phyloP scores from a whole-genome alignment of 495 filamentous ascomycete genomes.

The Aspergillus coremiiformis region DNA sequence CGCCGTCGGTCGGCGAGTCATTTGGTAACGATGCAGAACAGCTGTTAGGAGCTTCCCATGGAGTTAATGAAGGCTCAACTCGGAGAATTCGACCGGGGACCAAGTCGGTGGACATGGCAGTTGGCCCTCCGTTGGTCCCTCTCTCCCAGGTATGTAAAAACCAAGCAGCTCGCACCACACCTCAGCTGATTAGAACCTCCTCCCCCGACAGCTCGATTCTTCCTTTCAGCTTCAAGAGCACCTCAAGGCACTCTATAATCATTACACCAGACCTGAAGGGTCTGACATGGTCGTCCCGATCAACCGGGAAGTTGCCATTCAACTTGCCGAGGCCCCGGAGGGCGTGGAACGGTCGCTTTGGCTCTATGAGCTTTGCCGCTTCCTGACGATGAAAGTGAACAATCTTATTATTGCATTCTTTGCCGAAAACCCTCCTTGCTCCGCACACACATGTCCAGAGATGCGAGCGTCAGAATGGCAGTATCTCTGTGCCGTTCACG shows the following conservation, averaged over 20 bases:
- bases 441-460: slow-evolving; percentile 79
- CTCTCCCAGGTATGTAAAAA: slow-evolving; percentile 63
- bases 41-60: slow-evolving; percentile 38
- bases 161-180: not conserved
- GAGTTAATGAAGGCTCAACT: slow-evolving; percentile 56
- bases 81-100: slow-evolving; percentile 90
- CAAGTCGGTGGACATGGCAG: slow-evolving; percentile 80
- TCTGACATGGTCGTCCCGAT: slow-evolving; percentile 56
- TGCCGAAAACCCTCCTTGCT: slow-evolving; percentile 81
- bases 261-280: slow-evolving; percentile 60
- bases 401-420: slow-evolving; percentile 85
- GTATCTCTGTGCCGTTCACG: slow-evolving; percentile 96
- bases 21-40: slow-evolving; percentile 32
- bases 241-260: slow-evolving; percentile 80
- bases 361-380: slow-evolving; percentile 96
- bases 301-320: slow-evolving; percentile 59
- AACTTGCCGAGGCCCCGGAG: slow-evolving; percentile 70
- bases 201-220: slow-evolving; percentile 64
- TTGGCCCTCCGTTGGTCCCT: slow-evolving; percentile 80
- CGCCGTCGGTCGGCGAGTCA: slow-evolving; percentile 56
- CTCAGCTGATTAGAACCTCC: slow-evolving; percentile 16
- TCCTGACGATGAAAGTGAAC: slow-evolving; percentile 89
- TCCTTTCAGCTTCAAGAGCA: slow-evolving; percentile 99
- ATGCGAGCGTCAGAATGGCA: slow-evolving; percentile 99
- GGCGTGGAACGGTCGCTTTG: slow-evolving; percentile 78